Conservation (phyloP, 495 filamentous ascomycete species). For the Cenococcum geophilum region DNA sequence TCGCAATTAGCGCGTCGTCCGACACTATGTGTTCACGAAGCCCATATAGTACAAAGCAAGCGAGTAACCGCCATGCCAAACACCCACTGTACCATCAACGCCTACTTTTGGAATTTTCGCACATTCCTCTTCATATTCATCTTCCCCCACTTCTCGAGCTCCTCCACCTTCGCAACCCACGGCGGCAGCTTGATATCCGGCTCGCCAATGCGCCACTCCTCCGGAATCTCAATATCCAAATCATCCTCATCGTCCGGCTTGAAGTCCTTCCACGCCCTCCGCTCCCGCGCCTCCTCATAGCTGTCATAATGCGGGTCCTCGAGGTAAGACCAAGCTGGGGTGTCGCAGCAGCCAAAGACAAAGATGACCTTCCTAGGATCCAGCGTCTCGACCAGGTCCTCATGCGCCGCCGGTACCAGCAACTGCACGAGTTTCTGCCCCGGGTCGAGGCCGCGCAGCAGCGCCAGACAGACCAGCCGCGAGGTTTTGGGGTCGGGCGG, state of each 20-base stretch:
- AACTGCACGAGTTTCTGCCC: slow-evolving; percentile 10
- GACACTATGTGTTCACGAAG: no score
- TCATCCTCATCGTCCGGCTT: slow-evolving; percentile 6
- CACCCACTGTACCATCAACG: neutral
- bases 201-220: neutral
- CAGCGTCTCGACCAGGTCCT: slow-evolving; percentile 7
- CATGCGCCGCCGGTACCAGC: slow-evolving; percentile 17
- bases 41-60: no score
- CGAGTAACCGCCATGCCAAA: neutral
- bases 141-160: slow-evolving; percentile 13
- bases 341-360: slow-evolving; percentile 22
- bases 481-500: slow-evolving; percentile 17
- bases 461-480: slow-evolving; percentile 15
- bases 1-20: no score
- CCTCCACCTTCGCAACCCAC: slow-evolving; percentile 16
- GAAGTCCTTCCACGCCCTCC: neutral
- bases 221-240: neutral
- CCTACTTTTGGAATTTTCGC: slow-evolving; percentile 9
- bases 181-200: slow-evolving; percentile 12
- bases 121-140: slow-evolving; percentile 17
- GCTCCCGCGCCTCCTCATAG: neutral
- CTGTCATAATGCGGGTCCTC: slow-evolving; percentile 20
- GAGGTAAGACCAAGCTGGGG: slow-evolving; percentile 25
- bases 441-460: slow-evolving; percentile 21
- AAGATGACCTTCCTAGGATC: slow-evolving; percentile 19